Evolutionary conservation across 2,329 filamentous ascomycete genomes (phyloP).

Genomic region (Apiospora pterosperma): DNA sequence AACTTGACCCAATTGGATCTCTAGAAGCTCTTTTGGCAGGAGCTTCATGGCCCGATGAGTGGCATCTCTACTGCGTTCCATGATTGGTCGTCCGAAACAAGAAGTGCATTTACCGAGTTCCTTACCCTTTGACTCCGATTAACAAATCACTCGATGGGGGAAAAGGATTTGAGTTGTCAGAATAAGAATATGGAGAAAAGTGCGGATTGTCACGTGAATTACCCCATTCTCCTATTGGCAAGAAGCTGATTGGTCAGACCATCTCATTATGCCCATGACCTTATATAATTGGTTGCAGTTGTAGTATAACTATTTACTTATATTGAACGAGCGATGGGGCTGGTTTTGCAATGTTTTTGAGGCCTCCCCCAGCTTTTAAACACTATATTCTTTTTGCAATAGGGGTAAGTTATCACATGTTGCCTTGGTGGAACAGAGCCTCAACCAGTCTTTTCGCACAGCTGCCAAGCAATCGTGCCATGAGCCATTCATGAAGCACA

Average conservation of each 20-base stretch:
- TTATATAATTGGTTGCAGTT: background rate
- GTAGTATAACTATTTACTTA: too few species aligned
- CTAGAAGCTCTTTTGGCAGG: constrained; percentile 41
- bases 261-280: background rate
- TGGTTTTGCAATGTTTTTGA: too few species aligned
- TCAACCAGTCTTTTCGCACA: too few species aligned
- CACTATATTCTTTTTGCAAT: too few species aligned
- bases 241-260: background rate
- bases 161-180: background rate
- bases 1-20: constrained; percentile 44
- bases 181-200: background rate
- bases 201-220: background rate
- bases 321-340: too few species aligned
- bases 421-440: too few species aligned
- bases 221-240: background rate
- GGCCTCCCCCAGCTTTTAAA: too few species aligned
- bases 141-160: background rate
- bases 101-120: background rate
- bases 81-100: background rate
- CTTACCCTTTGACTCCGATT: background rate
- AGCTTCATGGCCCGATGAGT: background rate
- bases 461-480: too few species aligned
- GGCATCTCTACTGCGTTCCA: background rate
- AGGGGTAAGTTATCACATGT: too few species aligned
- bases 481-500: too few species aligned